A percentile compares a stretch with the other conserved stretches of the same genome.
These are phyloP conservation scores for Helicostylum pulchrum DNA, from an alignment of 192 early-diverging fungal genomes.

Conservation along the genomic window DNA sequence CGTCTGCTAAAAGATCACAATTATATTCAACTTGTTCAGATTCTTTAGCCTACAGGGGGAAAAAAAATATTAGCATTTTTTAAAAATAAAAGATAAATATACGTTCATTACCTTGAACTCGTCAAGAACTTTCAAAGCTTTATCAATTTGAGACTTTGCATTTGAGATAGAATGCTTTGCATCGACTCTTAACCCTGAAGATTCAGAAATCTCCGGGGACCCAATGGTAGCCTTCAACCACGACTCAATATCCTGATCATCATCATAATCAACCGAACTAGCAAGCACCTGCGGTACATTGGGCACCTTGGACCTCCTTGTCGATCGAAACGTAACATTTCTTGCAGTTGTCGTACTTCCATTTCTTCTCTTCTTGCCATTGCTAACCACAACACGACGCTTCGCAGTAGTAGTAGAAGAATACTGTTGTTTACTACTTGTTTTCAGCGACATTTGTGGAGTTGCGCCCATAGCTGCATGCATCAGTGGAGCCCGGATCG, in stretches of 20 bases:
- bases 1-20: conserved; percentile 19
- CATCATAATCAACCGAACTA: conserved; percentile 2
- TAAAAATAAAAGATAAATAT: background rate
- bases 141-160: conserved; percentile 15
- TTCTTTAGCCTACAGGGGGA: background rate
- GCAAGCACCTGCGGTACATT: background rate
- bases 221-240: conserved; percentile 12
- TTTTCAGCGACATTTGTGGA: background rate
- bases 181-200: conserved; percentile 6
- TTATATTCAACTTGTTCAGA: conserved; percentile 7
- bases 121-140: conserved; percentile 12
- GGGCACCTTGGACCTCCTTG: conserved; percentile 7
- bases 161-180: conserved; percentile 7
- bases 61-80: background rate
- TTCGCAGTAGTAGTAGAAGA: background rate
- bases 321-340: conserved; percentile 11
- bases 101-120: conserved; percentile 5
- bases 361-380: conserved; percentile 11
- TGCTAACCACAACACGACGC: too few species aligned
- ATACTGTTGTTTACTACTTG: background rate
- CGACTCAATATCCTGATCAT: conserved; percentile 5
- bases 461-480: conserved; percentile 6
- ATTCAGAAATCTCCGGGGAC: background rate
- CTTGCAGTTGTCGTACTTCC: conserved; percentile 9
- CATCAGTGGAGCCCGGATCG: conserved; percentile 16